Evolutionary conservation across 2,329 filamentous ascomycete genomes (phyloP).

Genomic region (Microsporum audouinii): DNA sequence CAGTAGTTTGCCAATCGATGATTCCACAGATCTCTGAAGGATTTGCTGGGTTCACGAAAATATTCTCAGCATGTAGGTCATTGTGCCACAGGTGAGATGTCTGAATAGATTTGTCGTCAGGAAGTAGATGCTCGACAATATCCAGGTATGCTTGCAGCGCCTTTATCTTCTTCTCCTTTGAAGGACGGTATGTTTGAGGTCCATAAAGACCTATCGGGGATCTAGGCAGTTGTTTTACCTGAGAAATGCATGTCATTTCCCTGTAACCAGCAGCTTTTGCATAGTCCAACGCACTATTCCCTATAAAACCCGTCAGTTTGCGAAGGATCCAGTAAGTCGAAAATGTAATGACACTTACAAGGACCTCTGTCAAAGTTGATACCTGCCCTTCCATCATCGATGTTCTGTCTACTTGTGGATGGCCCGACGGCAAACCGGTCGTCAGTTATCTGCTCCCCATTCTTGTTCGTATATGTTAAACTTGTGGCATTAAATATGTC

Average conservation of each 20-base stretch:
- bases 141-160: slow-evolving; percentile 26
- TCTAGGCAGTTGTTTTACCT: slow-evolving; percentile 14
- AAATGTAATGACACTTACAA: slow-evolving; percentile 16
- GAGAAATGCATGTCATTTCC: slow-evolving; percentile 27
- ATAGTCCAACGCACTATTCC: slow-evolving; percentile 25
- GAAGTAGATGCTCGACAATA: slow-evolving; percentile 25
- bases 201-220: slow-evolving; percentile 19
- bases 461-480: slow-evolving; percentile 13
- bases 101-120: slow-evolving; percentile 16
- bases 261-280: slow-evolving; percentile 22
- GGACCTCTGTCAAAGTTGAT: slow-evolving; percentile 17
- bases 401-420: slow-evolving; percentile 16
- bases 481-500: slow-evolving; percentile 16
- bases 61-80: slow-evolving; percentile 31
- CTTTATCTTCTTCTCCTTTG: slow-evolving; percentile 18
- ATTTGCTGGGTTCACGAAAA: slow-evolving; percentile 26
- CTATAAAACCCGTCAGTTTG: slow-evolving; percentile 16
- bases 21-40: slow-evolving; percentile 16
- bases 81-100: slow-evolving; percentile 31
- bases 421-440: slow-evolving; percentile 17
- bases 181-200: slow-evolving; percentile 23
- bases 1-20: slow-evolving; percentile 20
- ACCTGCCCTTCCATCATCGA: slow-evolving; percentile 16
- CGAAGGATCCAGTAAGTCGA: slow-evolving; percentile 7
- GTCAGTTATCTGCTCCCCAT: slow-evolving; percentile 17